Evolutionary conservation across 331 rosid genomes (phyloP), one percentile per base, ranked within the genome.

Genomic region (Acacia pycnantha): DNA sequence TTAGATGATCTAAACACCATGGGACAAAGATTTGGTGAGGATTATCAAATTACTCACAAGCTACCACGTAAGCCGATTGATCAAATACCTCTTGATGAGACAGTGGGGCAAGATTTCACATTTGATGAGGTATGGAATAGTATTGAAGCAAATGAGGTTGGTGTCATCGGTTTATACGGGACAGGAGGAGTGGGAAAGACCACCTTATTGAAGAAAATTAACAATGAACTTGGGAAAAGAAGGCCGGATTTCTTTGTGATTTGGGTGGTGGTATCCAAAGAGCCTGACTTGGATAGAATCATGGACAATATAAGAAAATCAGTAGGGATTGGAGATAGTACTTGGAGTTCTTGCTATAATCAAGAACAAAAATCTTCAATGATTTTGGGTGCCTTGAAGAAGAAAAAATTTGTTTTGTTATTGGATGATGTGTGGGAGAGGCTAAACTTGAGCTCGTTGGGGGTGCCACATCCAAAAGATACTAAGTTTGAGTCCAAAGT

Each of bases 401-500:
- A 12, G 21, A 51, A 21, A 13, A 74, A 19, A 21, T 51, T 51
- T 51, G 46, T 10, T 18, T 2, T 73, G 47, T 51, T 51, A 18
- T 6, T 51, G 22, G 46, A 11, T 74, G 58, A 74, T 51, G 58
- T 51, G 0, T 51, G 74, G 87, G 75, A 59, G 48, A 19, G 21
- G 13, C 3, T 79, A 27, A 68, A 79, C 19, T 29, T 79, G 51
- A 43, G 3, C 6, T 66, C 8, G 35, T 0, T 67, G 2, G 81
- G 81, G 4, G n/a, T 84, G 19, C 78, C 75, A 0, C 21, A 33
- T 77, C 84, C 61, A 5, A 35, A 59, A 4, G 64, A 37, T 11
- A 19, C 26, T 2, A 21, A 74, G 5, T 51, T 11, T 21, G 15
- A 74, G 37, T 79, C 53, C 41, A 69, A 75, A 59, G 31, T 79